Conservation (phyloP, 1,284 basidiomycete genomes). For the Apiotrichum gamsii region DNA sequence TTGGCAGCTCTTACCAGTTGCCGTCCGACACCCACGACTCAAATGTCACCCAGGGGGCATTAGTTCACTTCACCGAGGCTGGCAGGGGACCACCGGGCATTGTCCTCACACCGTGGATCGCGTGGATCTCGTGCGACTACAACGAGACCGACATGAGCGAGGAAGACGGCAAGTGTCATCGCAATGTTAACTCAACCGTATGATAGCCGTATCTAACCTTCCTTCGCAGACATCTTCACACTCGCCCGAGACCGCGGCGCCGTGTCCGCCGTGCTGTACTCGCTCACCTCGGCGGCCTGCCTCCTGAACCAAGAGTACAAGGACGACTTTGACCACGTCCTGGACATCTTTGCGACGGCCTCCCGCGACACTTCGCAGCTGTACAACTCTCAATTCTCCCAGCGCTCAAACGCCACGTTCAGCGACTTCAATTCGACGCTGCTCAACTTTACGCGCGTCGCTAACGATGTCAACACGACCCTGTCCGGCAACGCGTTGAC, state of each 20-base stretch:
- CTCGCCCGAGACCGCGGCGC: slow-evolving; percentile 70
- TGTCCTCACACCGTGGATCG: slow-evolving; percentile 72
- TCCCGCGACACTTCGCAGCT: slow-evolving; percentile 43
- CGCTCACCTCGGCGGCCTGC: slow-evolving; percentile 62
- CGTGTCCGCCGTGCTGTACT: slow-evolving; percentile 71
- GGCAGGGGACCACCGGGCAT: slow-evolving; percentile 50
- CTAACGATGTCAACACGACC: slow-evolving; percentile 55
- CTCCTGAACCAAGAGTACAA: slow-evolving; percentile 67
- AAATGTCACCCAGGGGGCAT: slow-evolving; percentile 57
- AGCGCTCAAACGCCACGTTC: slow-evolving; percentile 52
- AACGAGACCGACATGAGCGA: slow-evolving; percentile 58
- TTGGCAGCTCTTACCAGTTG: slow-evolving; percentile 43
- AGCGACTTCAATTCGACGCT: slow-evolving; percentile 52
- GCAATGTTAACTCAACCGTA: slow-evolving; percentile 20
- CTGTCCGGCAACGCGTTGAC: slow-evolving; percentile 45
- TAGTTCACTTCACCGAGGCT: slow-evolving; percentile 69
- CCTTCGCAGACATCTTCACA: slow-evolving; percentile 66
- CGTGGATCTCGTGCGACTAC: slow-evolving; percentile 70
- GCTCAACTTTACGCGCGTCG: slow-evolving; percentile 34
- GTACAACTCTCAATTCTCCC: slow-evolving; percentile 60
- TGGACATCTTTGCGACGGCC: slow-evolving; percentile 64
- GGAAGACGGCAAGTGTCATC: slow-evolving; percentile 27
- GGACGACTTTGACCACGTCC: slow-evolving; percentile 59
- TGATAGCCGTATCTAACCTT: too few species aligned
- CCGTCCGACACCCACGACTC: slow-evolving; percentile 37